Percentiles rank a stretch among this genome's conserved stretches.
These are phyloP conservation scores for Tylopilus rubrobrunneus DNA, from an alignment of 768 basidiomycete genomes.

Conservation along the genomic window DNA sequence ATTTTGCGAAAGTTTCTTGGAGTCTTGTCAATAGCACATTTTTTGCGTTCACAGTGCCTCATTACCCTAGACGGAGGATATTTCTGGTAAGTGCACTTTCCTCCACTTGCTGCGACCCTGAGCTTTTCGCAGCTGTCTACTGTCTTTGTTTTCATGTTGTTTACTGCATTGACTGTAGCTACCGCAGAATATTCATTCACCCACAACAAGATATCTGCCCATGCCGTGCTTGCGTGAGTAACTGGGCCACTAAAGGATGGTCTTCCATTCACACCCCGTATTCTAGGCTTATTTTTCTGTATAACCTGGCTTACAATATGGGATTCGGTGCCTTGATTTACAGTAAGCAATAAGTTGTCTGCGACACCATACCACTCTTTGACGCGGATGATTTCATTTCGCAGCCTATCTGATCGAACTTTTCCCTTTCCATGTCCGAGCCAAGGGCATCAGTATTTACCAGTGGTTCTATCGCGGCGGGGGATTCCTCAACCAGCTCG, in stretches of 20 bases:
- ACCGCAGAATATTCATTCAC: constrained; percentile 9
- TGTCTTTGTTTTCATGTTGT: constrained; percentile 7
- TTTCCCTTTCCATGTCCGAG: constrained; percentile 60
- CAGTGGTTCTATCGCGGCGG: constrained; percentile 50
- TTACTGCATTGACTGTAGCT: constrained; percentile 10
- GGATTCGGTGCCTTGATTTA: constrained; percentile 3
- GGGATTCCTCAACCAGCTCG: constrained; percentile 9
- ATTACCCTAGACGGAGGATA: constrained; percentile 15
- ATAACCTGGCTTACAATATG: constrained; percentile 3
- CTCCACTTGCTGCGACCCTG: neutral
- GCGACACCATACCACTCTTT: too few relatives aligned
- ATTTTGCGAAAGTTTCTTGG: constrained; percentile 13
- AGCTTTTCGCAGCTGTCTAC: neutral
- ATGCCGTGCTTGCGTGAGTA: constrained; percentile 3
- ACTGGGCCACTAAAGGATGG: neutral
- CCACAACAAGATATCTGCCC: neutral
- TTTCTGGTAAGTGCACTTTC: constrained; percentile 4
- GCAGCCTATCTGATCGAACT: constrained; percentile 60
- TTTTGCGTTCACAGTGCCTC: constrained; percentile 4
- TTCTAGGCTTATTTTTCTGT: constrained; percentile 10
- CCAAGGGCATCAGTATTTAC: constrained; percentile 60
- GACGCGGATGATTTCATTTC: neutral
- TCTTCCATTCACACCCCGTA: neutral
- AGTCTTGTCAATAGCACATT: constrained; percentile 2
- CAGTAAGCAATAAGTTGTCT: neutral